Evolutionary conservation across 192 early-diverging fungal species (phyloP).

Genomic region (Coemansia erecta): DNA sequence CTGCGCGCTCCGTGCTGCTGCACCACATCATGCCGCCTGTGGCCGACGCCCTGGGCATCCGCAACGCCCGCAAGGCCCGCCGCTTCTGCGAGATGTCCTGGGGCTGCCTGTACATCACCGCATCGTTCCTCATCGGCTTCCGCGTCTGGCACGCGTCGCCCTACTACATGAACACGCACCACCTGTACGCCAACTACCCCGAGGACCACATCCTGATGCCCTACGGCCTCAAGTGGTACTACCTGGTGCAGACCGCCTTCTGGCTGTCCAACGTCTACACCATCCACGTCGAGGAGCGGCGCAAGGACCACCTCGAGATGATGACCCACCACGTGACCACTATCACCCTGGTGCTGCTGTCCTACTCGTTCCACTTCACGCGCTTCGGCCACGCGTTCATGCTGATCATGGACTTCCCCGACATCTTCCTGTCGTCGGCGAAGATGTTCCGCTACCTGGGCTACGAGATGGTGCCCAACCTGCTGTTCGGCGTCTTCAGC

Average conservation of each 20-base stretch:
- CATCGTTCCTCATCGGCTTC: conserved; percentile 42
- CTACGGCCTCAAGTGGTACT: conserved; percentile 53
- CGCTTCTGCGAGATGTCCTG: conserved; percentile 59
- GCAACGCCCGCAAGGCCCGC: conserved; percentile 16
- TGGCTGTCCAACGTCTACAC: conserved; percentile 54
- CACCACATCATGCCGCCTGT: conserved; percentile 34
- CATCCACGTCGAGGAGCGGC: conserved; percentile 53
- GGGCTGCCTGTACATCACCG: conserved; percentile 46
- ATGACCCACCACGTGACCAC: conserved; percentile 57
- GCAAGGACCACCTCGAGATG: conserved; percentile 55
- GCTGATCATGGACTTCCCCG: conserved; percentile 57
- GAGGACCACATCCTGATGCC: conserved; percentile 50
- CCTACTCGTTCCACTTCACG: conserved; percentile 56
- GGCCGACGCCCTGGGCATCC: conserved; percentile 22
- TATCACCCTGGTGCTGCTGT: conserved; percentile 44
- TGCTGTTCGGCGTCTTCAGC: conserved; percentile 72
- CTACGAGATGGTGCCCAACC: conserved; percentile 60
- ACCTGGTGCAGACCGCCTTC: conserved; percentile 49
- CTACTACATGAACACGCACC: conserved; percentile 50
- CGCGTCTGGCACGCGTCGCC: conserved; percentile 27
- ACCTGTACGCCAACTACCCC: conserved; percentile 52
- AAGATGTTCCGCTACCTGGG: conserved; percentile 78
- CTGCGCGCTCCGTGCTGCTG: conserved; percentile 59
- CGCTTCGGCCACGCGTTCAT: conserved; percentile 56
- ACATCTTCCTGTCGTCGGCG: conserved; percentile 58